phyloP scores from a whole-genome alignment of 192 early-diverging fungal genomes.

The Coemansia guatemalensis region DNA sequence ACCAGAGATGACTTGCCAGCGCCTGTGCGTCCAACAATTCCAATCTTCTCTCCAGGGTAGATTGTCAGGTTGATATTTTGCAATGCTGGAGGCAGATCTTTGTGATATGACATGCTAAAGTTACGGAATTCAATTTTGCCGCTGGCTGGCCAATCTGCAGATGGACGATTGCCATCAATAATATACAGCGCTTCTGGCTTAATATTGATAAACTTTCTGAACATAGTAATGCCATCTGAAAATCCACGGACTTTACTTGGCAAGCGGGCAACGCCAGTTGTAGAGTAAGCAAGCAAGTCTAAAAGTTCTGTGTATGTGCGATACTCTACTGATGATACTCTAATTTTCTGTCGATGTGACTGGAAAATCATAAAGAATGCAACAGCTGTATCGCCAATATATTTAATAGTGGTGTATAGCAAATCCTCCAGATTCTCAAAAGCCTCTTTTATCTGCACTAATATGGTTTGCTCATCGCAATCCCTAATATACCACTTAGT shows the following conservation, averaged over 20 bases:
- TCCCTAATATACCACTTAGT: no score
- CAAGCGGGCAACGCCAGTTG: not conserved
- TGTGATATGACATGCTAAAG: slow-evolving; percentile 26
- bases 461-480: no score
- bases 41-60: slow-evolving; percentile 60
- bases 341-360: no score
- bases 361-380: no score
- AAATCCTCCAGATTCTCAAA: no score
- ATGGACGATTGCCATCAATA: slow-evolving; percentile 10
- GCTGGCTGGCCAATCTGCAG: slow-evolving; percentile 16
- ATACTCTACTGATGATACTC: no score
- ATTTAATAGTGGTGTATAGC: no score
- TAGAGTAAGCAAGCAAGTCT: no score
- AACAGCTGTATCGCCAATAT: no score
- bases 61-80: slow-evolving; percentile 50
- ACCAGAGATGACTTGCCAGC: slow-evolving; percentile 65
- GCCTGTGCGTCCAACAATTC: slow-evolving; percentile 57
- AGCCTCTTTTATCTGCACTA: no score
- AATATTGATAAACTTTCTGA: slow-evolving; percentile 1
- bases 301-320: no score
- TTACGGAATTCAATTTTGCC: slow-evolving; percentile 35
- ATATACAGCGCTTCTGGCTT: slow-evolving; percentile 15
- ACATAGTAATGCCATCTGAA: not conserved
- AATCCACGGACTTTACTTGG: slow-evolving; percentile 2
- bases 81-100: slow-evolving; percentile 28